These are phyloP conservation scores for Daldinia decipiens DNA, from an alignment of 495 filamentous ascomycete species.

Conservation along the genomic window DNA sequence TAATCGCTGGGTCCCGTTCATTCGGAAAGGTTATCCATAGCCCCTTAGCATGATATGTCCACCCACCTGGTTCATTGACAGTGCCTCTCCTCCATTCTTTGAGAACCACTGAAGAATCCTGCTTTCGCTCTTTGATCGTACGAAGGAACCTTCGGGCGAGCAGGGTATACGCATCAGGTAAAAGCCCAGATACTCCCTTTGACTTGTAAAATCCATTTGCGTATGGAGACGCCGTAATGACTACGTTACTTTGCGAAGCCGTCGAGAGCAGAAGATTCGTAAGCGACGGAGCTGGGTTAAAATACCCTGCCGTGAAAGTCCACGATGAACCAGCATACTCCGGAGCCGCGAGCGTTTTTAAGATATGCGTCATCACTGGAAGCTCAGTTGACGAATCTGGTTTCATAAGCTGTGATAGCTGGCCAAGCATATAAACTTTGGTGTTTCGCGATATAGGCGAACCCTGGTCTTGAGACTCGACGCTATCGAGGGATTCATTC, in stretches of 20 bases:
- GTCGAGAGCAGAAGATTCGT: slow-evolving; percentile 81
- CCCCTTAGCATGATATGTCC: slow-evolving; percentile 99
- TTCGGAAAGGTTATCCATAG: slow-evolving; percentile 85
- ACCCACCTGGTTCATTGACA: slow-evolving; percentile 80
- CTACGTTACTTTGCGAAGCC: slow-evolving; percentile 71
- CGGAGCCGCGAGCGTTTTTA: slow-evolving; percentile 70
- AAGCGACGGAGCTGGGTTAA: slow-evolving; percentile 89
- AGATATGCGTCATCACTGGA: slow-evolving; percentile 76
- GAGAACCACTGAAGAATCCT: slow-evolving; percentile 70
- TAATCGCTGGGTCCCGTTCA: slow-evolving; percentile 72
- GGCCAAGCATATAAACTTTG: slow-evolving; percentile 83
- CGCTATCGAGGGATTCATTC: slow-evolving; percentile 30
- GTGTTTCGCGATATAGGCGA: slow-evolving; percentile 62
- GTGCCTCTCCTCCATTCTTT: slow-evolving; percentile 90
- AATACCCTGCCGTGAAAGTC: slow-evolving; percentile 98
- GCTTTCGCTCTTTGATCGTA: slow-evolving; percentile 68
- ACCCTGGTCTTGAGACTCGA: slow-evolving; percentile 20
- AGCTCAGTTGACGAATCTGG: slow-evolving; percentile 89
- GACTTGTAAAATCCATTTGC: slow-evolving; percentile 97
- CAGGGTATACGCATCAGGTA: slow-evolving; percentile 91
- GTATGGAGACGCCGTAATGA: slow-evolving; percentile 92
- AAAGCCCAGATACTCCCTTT: slow-evolving; percentile 84
- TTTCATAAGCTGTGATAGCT: slow-evolving; percentile 83
- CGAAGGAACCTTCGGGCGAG: slow-evolving; percentile 84
- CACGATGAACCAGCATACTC: slow-evolving; percentile 75